Base-by-base conservation (phyloP, 2,329 filamentous ascomycete species). In the Aspergillus sp. region DNA sequence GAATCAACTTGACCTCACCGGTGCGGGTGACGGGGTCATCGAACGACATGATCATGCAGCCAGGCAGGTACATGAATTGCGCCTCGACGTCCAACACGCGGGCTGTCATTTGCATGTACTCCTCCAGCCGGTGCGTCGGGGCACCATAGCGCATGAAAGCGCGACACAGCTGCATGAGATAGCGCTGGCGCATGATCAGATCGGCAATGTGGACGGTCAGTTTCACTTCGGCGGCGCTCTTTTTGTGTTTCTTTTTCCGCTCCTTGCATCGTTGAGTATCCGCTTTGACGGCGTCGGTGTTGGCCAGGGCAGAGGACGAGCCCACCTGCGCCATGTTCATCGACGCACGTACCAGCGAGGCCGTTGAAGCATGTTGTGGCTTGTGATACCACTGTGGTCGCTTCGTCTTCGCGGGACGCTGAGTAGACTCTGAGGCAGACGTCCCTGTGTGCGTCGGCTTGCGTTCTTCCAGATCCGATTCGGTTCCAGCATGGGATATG, bases 101-200 rank as follows among this genome's bases (percentile, higher is more conserved):
- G 3, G 91, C 87, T 4, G 89, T 91, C 88, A 92, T 95, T 59
- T 81, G 86, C 82, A 96, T 86, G 71, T 95, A 96, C 66, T 96
- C 76, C 71, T 96, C 92, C 14, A 67, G 47, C 11, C 64, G 63
- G 38, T 67, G 64, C 13, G 64, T 67, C 1, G 64, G 64, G 0
- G 64, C 64, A 5, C 64, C 64, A 17, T 65, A 67, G 49, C 60
- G 63, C 64, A 67, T 67, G 45, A 67, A 43, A 0, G 64, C 64
- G 4, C 62, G 63, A 23, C 64, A 67, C 1, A 67, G 53, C 17
- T 64, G 64, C 59, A 67, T 67, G 19, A 67, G 65, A 36, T 65
- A 67, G 36, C 63, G 63, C 38, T 67, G 64, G 3, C 64, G 84
- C 32, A 86, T 85, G 10, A 96, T 79, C 14, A 88, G 91, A 45